phyloP scores from a whole-genome alignment of 2,329 filamentous ascomycete genomes.

The Alternaria novae-zelandiae region DNA sequence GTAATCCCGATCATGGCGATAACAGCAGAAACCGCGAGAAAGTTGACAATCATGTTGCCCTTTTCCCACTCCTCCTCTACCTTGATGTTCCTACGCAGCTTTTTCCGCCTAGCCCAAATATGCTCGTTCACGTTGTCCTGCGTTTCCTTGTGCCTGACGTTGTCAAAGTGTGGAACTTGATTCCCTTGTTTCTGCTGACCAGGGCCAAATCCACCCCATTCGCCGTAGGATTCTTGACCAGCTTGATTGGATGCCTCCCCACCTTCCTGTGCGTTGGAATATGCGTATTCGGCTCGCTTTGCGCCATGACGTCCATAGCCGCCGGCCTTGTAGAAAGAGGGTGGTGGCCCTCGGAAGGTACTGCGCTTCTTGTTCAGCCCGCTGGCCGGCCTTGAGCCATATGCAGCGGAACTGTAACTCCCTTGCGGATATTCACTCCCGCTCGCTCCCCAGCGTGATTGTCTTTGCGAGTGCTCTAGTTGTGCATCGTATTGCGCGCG shows the following conservation, averaged over 20 bases:
- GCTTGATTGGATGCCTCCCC: slow-evolving; percentile 24
- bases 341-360: slow-evolving; percentile 83
- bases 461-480: slow-evolving; percentile 50
- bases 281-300: slow-evolving; percentile 60
- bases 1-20: slow-evolving; percentile 33
- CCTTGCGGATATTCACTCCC: slow-evolving; percentile 60
- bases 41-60: slow-evolving; percentile 38
- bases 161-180: slow-evolving; percentile 78
- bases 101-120: slow-evolving; percentile 52
- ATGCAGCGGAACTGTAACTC: slow-evolving; percentile 59
- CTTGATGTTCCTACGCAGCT: slow-evolving; percentile 14
- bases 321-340: slow-evolving; percentile 83
- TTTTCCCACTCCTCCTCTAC: slow-evolving; percentile 31
- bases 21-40: slow-evolving; percentile 35
- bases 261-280: slow-evolving; percentile 29
- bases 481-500: slow-evolving; percentile 83
- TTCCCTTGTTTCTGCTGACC: slow-evolving; percentile 59
- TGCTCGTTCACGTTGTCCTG: slow-evolving; percentile 69
- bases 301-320: slow-evolving; percentile 73
- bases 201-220: slow-evolving; percentile 63
- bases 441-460: slow-evolving; percentile 37
- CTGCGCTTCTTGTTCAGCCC: slow-evolving; percentile 79
- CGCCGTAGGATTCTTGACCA: slow-evolving; percentile 39
- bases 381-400: slow-evolving; percentile 77
- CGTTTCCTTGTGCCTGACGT: slow-evolving; percentile 72